Evolutionary conservation across 805 yeast genomes (phyloP), one percentile per base, ranked within the genome.

Genomic region (Wickerhamomyces tratensis): DNA sequence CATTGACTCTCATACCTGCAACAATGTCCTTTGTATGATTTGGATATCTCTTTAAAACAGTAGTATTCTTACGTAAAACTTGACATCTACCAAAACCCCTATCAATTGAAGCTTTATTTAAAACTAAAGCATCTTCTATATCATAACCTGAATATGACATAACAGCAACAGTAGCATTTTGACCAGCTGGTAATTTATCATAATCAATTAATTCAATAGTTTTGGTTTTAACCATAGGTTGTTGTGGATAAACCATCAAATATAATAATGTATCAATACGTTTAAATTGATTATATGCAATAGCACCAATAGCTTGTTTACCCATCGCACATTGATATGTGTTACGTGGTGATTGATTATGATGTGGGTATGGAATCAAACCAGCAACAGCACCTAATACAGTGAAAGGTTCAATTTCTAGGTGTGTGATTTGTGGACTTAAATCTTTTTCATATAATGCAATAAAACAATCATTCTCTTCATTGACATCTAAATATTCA

Each of bases 271-370:
- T 93, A 58, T 93, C 98, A 51, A 93, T 91, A 63, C 98, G 81
- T 59, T 87, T 77, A 67, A 93, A 86, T 65, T 93, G 98, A 63
- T 93, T 93, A 62, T 93, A 93, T 10, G 95, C 96, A 64, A 93
- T 93, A 3, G 98, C 98, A 52, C 98, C 98, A 63, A 93, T 91
- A n/a, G 98, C 98, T 68, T 93, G 98, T 66, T 87, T 87, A 79
- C 96, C 95, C 95, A 86, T 86, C 59, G 95, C 95, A 73, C 94
- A 86, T 64, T 86, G 95, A 65, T 86, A 86, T 5, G 95, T 86
- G 64, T 86, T 86, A 71, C 95, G 78, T 37, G 95, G 95, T 5
- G 94, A 84, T 65, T 86, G 95, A 65, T 86, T 86, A 61, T 86
- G 95, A 58, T 86, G 95, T 38, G 95, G 95, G 57, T 86, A 86